Evolutionary conservation across 345 rosid species (phyloP).

Genomic region (Heritiera littoralis): DNA sequence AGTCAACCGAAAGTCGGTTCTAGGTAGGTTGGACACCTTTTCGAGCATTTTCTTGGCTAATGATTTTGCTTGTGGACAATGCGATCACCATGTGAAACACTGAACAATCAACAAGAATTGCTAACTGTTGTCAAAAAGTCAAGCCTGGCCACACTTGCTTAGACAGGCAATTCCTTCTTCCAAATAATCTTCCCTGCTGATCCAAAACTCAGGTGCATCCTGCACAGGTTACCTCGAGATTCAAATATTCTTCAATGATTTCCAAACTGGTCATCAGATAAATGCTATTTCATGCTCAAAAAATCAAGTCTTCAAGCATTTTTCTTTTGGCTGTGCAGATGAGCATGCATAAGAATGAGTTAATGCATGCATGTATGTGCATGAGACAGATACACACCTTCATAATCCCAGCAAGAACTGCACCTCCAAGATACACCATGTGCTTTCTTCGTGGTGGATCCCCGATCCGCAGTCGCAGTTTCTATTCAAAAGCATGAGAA

Average conservation of each 20-base stretch:
- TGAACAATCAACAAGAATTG: not conserved
- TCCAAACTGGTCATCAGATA: not conserved
- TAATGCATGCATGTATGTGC: too few species aligned
- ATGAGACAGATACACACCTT: constrained; percentile 48
- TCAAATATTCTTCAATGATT: constrained; percentile 2
- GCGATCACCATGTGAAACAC: not conserved
- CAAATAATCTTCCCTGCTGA: constrained; percentile 82
- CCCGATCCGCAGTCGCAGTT: constrained; percentile 81
- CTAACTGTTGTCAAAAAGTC: constrained; percentile 13
- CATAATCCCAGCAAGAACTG: constrained; percentile 98
- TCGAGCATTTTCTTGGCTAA: not conserved
- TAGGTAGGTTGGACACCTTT: not conserved
- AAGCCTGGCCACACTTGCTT: constrained; percentile 70
- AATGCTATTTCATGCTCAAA: not conserved
- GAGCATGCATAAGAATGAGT: not conserved
- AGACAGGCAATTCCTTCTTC: constrained; percentile 87
- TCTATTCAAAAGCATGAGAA: constrained; percentile 43
- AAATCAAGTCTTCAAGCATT: not conserved
- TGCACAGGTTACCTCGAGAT: constrained; percentile 33
- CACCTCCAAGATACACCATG: constrained; percentile 99
- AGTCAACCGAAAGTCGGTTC: not conserved
- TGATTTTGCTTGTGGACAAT: not conserved
- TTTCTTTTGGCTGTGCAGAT: not conserved
- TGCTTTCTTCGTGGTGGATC: constrained; percentile 99
- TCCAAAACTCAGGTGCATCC: constrained; percentile 99